Conservation (phyloP, 139 green algal species). For the Micractinium conductrix region DNA sequence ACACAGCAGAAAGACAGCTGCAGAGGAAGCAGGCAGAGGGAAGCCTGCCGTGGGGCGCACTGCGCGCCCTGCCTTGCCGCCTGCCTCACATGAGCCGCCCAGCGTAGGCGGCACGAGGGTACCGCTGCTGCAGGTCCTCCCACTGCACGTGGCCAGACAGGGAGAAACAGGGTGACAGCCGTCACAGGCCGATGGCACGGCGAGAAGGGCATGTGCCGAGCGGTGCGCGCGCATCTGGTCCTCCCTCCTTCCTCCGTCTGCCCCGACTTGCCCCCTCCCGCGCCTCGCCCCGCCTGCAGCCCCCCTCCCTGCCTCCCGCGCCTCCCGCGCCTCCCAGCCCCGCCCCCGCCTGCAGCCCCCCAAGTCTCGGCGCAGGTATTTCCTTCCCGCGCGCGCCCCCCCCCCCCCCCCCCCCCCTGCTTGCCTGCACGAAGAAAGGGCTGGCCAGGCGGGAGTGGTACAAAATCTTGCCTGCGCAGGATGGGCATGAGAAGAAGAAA, state of each 20-base stretch:
- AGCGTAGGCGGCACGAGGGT: constrained; percentile 62
- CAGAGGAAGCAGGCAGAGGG: no score
- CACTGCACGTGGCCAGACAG: constrained; percentile 80
- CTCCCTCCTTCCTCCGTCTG: no score
- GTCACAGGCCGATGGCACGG: not conserved
- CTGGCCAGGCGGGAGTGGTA: constrained; percentile 76
- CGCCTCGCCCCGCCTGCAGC: no score
- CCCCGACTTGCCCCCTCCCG: no score
- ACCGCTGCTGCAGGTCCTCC: constrained; percentile 64
- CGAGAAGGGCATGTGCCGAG: not conserved
- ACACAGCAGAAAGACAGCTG: no score
- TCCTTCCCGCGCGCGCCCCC: not conserved
- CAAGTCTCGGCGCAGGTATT: not conserved
- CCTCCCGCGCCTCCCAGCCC: no score
- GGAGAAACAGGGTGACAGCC: not conserved
- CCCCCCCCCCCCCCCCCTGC: not conserved
- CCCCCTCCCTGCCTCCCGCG: no score
- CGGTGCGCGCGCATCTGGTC: not conserved
- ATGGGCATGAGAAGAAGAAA: no score
- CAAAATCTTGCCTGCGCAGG: constrained; percentile 79
- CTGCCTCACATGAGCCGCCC: constrained; percentile 74
- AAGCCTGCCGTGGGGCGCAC: no score
- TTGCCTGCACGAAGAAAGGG: constrained; percentile 67
- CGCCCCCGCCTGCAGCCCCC: no score
- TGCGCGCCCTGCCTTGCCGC: no score